A percentile compares a stretch with the other conserved stretches of the same genome.
Conservation (phyloP, 2,329 filamentous ascomycete species). For the Neonectria faginata region DNA sequence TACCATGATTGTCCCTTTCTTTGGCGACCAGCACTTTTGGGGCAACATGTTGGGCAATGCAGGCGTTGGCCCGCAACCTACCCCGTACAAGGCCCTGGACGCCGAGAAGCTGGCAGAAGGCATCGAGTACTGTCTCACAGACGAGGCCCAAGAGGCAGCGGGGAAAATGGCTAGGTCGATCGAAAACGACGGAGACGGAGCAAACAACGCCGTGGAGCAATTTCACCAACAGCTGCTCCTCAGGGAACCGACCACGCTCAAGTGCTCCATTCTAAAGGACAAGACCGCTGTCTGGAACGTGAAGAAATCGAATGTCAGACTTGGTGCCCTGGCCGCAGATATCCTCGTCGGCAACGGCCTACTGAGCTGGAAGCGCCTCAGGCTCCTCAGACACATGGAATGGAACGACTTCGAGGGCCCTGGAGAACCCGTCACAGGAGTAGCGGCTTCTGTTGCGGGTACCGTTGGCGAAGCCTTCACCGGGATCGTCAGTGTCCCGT, state of each 20-base stretch:
- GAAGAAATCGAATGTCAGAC: slow-evolving; percentile 68
- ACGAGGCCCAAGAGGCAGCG: slow-evolving; percentile 69
- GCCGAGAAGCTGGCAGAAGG: slow-evolving; percentile 75
- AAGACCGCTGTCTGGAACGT: slow-evolving; percentile 74
- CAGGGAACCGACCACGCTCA: slow-evolving; percentile 65
- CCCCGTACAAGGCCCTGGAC: slow-evolving; percentile 76
- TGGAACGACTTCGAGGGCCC: slow-evolving; percentile 85
- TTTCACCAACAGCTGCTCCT: slow-evolving; percentile 73
- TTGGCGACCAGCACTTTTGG: slow-evolving; percentile 85
- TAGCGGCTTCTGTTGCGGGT: slow-evolving; percentile 70
- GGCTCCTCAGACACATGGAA: slow-evolving; percentile 73
- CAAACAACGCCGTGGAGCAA: slow-evolving; percentile 73
- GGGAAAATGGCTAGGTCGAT: slow-evolving; percentile 71
- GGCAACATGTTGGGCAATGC: slow-evolving; percentile 74
- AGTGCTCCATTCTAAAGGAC: slow-evolving; percentile 74
- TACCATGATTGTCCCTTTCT: slow-evolving; percentile 83
- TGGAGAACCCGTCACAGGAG: slow-evolving; percentile 77
- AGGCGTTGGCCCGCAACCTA: slow-evolving; percentile 72
- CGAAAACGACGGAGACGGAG: slow-evolving; percentile 73
- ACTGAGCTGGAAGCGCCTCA: slow-evolving; percentile 71
- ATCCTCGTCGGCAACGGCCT: slow-evolving; percentile 71
- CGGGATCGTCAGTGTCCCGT: slow-evolving; percentile 74
- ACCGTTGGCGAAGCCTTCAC: slow-evolving; percentile 69
- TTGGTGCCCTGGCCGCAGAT: slow-evolving; percentile 74
- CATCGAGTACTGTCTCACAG: slow-evolving; percentile 74